Evolutionary conservation across 176 grass and related monocot genomes (phyloP).

Genomic region (Pontederia paniculata): DNA sequence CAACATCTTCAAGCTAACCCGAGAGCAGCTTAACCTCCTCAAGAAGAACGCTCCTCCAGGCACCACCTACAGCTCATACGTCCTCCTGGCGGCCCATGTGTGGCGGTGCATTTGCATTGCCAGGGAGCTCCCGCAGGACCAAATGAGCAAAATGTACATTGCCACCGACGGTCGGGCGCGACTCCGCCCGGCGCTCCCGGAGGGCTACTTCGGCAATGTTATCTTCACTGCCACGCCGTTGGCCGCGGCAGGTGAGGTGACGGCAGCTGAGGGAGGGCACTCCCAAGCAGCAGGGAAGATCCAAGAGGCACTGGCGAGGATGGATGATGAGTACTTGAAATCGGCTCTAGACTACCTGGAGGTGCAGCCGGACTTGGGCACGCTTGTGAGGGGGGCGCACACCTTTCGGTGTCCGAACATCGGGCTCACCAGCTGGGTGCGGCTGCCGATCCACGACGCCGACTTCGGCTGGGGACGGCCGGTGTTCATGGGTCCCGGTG

Average conservation of each 20-base stretch:
- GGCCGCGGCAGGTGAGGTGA: constrained; percentile 41
- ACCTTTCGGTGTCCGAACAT: constrained; percentile 75
- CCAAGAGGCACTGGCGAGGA: constrained; percentile 52
- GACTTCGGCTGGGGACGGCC: constrained; percentile 76
- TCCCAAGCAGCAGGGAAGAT: constrained; percentile 36
- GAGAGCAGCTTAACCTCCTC: constrained; percentile 18
- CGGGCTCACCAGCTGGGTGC: constrained; percentile 74
- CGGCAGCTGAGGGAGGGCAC: not conserved
- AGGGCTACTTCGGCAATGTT: constrained; percentile 84
- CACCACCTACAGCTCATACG: constrained; percentile 31
- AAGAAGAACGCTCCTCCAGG: constrained; percentile 22
- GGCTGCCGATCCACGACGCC: constrained; percentile 55
- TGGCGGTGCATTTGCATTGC: constrained; percentile 70
- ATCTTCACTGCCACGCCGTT: constrained; percentile 80
- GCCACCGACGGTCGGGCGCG: constrained; percentile 57
- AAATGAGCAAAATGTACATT: constrained; percentile 59
- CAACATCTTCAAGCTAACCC: constrained; percentile 29
- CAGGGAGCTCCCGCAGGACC: constrained; percentile 42
- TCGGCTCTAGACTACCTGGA: constrained; percentile 78
- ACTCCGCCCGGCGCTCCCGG: constrained; percentile 43
- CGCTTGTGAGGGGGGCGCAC: constrained; percentile 58
- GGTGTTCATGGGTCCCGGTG: constrained; percentile 80
- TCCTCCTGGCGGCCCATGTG: constrained; percentile 53
- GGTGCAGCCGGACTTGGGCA: constrained; percentile 48
- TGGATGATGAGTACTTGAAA: constrained; percentile 46